A percentile compares a stretch with the other conserved stretches of the same genome.
Conservation (phyloP, 306 rosid species). For the Ochetophila trinervis region DNA sequence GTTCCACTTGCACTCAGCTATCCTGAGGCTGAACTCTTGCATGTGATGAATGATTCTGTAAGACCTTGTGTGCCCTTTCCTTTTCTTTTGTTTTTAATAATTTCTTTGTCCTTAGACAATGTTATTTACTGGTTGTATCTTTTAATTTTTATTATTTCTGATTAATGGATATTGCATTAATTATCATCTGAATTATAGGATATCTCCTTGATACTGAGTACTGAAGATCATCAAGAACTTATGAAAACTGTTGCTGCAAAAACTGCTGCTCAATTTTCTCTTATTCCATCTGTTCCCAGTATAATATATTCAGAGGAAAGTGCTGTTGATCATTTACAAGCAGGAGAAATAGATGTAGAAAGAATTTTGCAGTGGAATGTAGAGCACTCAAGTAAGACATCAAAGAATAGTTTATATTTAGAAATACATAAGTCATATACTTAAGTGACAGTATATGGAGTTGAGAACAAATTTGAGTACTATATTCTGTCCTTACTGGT, state of each 20-base stretch:
- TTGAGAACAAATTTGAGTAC: constrained; percentile 18
- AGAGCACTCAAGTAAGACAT: constrained; percentile 49
- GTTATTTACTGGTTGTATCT: too few species aligned
- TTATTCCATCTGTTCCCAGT: constrained; percentile 64
- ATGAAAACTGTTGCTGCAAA: constrained; percentile 75
- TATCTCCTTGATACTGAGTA: constrained; percentile 72
- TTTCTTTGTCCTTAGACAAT: background rate
- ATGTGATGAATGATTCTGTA: constrained; percentile 77
- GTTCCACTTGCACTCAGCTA: constrained; percentile 93
- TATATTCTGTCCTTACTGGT: constrained; percentile 25
- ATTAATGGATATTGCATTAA: background rate
- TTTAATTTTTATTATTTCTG: constrained; percentile 1
- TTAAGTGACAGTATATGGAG: constrained; percentile 9
- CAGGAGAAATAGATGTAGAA: constrained; percentile 36
- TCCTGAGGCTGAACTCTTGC: constrained; percentile 86
- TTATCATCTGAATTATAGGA: constrained; percentile 48
- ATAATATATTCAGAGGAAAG: constrained; percentile 34
- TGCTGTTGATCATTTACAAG: constrained; percentile 37
- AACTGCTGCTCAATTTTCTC: constrained; percentile 59
- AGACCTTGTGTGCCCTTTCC: constrained; percentile 17
- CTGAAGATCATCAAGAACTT: constrained; percentile 70
- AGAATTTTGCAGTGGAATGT: constrained; percentile 32
- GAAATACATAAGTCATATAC: constrained; percentile 2
- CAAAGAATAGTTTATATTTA: constrained; percentile 14
- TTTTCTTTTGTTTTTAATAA: background rate